These are phyloP conservation scores for Xylaria flabelliformis DNA, from an alignment of 495 filamentous ascomycete genomes.

Conservation along the genomic window DNA sequence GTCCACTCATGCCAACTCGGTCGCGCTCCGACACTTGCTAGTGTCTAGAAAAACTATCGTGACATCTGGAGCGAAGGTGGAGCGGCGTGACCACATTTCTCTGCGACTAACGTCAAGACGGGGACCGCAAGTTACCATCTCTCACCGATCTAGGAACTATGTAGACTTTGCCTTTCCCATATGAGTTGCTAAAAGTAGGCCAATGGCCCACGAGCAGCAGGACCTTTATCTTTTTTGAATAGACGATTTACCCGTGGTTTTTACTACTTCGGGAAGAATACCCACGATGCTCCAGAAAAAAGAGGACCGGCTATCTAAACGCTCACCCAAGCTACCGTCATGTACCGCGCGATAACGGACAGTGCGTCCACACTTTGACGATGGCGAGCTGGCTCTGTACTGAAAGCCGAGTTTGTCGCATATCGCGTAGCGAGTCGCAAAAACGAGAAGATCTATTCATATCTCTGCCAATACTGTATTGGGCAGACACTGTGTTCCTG, in stretches of 20 bases:
- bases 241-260: conserved; percentile 11
- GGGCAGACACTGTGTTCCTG: conserved; percentile 13
- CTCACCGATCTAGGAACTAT: conserved; percentile 13
- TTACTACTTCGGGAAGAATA: conserved; percentile 22
- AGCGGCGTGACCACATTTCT: conserved; percentile 20
- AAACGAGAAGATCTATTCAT: background rate
- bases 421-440: conserved; percentile 9
- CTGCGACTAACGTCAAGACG: conserved; percentile 15
- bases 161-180: background rate
- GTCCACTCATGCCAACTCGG: conserved; percentile 26
- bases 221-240: background rate
- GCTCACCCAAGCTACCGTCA: no score
- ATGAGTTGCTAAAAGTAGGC: background rate
- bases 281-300: conserved; percentile 24
- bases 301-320: conserved; percentile 12
- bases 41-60: conserved; percentile 21
- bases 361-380: conserved; percentile 8
- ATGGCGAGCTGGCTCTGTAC: conserved; percentile 9
- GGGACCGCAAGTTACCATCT: conserved; percentile 9
- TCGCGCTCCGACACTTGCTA: background rate
- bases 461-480: background rate
- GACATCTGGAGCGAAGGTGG: conserved; percentile 26
- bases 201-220: background rate
- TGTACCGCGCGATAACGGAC: conserved; percentile 22
- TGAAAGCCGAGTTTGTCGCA: background rate